Base-by-base conservation (phyloP, 768 basidiomycete species). In the Suillus decipiens region DNA sequence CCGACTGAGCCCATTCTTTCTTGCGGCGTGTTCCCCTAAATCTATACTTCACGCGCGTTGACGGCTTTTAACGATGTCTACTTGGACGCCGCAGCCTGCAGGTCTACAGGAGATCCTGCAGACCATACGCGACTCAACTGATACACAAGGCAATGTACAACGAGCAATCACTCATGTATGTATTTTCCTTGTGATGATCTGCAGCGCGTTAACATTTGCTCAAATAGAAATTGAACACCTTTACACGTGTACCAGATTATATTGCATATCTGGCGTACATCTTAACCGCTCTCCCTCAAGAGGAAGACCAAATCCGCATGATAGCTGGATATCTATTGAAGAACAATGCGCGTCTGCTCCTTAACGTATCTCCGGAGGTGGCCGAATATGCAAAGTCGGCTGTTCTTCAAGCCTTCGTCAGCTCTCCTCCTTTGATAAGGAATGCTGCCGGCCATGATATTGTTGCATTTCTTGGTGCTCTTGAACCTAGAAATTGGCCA, bases 311-410 rank as follows among this genome's bases (percentile, higher is more conserved):
- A 57, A 94, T 96, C 75, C 88, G 96, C 59, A 92, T 93, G 63
- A 96, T 98, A 79, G 96, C 96, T 31, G 96, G 96, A 48, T 93
- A 98, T 70, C 82, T 98, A 28, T 87, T 99, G 77, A 99, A 99
- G 87, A 99, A 99, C 77, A 95, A 95, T 71, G 86, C 93, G 50
- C 84, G 88, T 63, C 83, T 90, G 67, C 88, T 95, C 73, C 81
- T 95, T 60, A 82, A 81, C 54, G 84, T 87, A 8, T 79, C 87
- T 28, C 80, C 82, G 19, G 85, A 88, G 54, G 89, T 95, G 24
- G 81, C 84, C 36, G 80, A 85, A 56, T 92, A 88, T 72, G 86
- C 92, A 67, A 92, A 95, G 77, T 79, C 78, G 36, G 85, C 89
- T 53, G 86, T 94, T 36, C 86, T 95, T 7, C 82, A 86, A 66